Percentiles rank a stretch among this genome's conserved stretches.
These are phyloP conservation scores for Smallanthus sonchifolius DNA, from an alignment of 129 eudicot species.

Conservation along the genomic window DNA sequence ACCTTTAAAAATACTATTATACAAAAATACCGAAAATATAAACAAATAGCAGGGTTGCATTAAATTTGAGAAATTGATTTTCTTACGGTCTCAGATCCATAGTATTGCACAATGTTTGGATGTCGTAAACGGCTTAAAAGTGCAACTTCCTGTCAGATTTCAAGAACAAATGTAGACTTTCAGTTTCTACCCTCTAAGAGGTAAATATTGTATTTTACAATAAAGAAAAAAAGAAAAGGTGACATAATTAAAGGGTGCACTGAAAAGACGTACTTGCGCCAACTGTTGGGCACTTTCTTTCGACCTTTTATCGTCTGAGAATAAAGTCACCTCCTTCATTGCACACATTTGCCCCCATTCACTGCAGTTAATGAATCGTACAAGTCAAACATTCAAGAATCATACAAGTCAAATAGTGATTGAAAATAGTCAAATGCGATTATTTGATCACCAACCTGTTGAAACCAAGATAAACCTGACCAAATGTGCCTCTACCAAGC, in stretches of 20 bases:
- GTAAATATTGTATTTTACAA: neutral
- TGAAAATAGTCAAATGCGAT: neutral
- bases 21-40: neutral
- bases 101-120: conserved; percentile 65
- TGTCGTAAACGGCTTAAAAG: conserved; percentile 52
- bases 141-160: conserved; percentile 45
- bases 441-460: conserved; percentile 41
- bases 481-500: conserved; percentile 69
- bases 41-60: conserved; percentile 1
- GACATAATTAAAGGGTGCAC: neutral
- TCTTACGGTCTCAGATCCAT: conserved; percentile 53
- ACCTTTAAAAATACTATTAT: neutral
- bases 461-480: conserved; percentile 66
- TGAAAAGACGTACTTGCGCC: conserved; percentile 46
- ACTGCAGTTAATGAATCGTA: conserved; percentile 26
- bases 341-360: conserved; percentile 73
- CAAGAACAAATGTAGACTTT: neutral
- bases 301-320: conserved; percentile 55
- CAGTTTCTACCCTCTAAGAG: neutral
- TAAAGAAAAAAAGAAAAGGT: neutral
- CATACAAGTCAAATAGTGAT: neutral
- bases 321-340: conserved; percentile 58
- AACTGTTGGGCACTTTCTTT: conserved; percentile 53
- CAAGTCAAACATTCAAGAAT: neutral
- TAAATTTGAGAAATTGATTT: neutral